phyloP scores from a whole-genome alignment of 192 early-diverging fungal genomes.

The Entomortierella beljakovae region DNA sequence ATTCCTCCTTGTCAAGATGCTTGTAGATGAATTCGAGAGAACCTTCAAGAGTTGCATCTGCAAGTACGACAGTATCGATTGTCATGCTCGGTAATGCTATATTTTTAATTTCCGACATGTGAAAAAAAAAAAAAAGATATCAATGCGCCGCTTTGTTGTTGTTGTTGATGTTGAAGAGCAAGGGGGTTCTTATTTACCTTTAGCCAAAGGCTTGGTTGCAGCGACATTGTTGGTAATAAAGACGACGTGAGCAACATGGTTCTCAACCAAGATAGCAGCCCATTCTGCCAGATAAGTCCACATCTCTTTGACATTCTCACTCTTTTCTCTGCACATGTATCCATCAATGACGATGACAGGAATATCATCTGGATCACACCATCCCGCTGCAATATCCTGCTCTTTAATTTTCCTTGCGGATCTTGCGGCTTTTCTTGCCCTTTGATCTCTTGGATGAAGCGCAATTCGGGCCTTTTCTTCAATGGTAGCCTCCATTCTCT shows the following conservation, averaged over 20 bases:
- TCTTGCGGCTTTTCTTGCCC: background rate
- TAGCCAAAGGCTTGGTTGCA: constrained; percentile 74
- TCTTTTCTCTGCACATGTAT: constrained; percentile 82
- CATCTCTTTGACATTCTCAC: constrained; percentile 65
- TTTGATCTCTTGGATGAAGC: background rate
- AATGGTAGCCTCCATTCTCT: constrained; percentile 37
- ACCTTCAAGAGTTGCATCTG: constrained; percentile 76
- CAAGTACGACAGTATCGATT: constrained; percentile 71
- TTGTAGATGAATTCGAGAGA: constrained; percentile 71
- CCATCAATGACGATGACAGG: constrained; percentile 94
- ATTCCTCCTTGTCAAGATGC: constrained; percentile 57
- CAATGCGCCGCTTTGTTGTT: background rate
- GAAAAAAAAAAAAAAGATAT: background rate
- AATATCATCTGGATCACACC: constrained; percentile 65
- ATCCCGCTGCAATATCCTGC: constrained; percentile 13
- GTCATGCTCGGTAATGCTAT: constrained; percentile 75
- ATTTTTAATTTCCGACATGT: too few species aligned
- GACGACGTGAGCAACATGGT: constrained; percentile 92
- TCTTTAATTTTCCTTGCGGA: constrained; percentile 7
- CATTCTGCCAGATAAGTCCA: constrained; percentile 87
- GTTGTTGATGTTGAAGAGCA: background rate
- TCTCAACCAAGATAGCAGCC: constrained; percentile 84
- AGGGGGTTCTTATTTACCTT: constrained; percentile 62
- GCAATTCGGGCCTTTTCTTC: constrained; percentile 30
- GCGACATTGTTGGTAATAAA: constrained; percentile 83